These are phyloP conservation scores for Myxozyma neglecta DNA, from an alignment of 805 yeast species.

Conservation along the genomic window DNA sequence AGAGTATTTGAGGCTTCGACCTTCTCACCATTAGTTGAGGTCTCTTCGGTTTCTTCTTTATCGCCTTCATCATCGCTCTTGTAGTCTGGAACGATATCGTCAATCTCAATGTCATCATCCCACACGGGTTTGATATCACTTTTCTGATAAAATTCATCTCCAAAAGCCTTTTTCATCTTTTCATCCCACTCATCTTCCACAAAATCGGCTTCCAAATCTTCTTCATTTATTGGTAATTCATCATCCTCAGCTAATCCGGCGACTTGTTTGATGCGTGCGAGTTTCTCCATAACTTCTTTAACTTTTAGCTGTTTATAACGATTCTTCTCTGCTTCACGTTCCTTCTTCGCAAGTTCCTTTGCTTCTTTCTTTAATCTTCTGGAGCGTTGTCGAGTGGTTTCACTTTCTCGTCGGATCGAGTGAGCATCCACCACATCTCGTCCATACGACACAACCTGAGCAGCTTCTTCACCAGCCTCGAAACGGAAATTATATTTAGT, in stretches of 20 bases:
- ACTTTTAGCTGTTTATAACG: conserved; percentile 75
- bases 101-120: conserved; percentile 59
- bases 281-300: conserved; percentile 71
- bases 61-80: conserved; percentile 15
- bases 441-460: conserved; percentile 91
- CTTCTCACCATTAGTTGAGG: conserved; percentile 42
- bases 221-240: conserved; percentile 55
- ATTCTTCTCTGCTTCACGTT: conserved; percentile 60
- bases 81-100: conserved; percentile 43
- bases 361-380: conserved; percentile 68
- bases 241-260: conserved; percentile 59
- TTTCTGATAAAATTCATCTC: conserved; percentile 76
- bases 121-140: conserved; percentile 59
- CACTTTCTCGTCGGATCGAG: conserved; percentile 78
- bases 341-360: conserved; percentile 52
- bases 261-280: conserved; percentile 62
- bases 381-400: conserved; percentile 73
- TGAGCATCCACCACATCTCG: conserved; percentile 70
- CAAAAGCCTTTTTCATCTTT: conserved; percentile 78
- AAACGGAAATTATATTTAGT: conserved; percentile 91
- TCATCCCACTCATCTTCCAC: conserved; percentile 85
- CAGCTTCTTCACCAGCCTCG: conserved; percentile 70
- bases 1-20: conserved; percentile 22
- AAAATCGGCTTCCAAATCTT: conserved; percentile 81
- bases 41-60: conserved; percentile 34